Base-by-base conservation (phyloP, 2,329 filamentous ascomycete species). In the Neofusicoccum cordaticola region DNA sequence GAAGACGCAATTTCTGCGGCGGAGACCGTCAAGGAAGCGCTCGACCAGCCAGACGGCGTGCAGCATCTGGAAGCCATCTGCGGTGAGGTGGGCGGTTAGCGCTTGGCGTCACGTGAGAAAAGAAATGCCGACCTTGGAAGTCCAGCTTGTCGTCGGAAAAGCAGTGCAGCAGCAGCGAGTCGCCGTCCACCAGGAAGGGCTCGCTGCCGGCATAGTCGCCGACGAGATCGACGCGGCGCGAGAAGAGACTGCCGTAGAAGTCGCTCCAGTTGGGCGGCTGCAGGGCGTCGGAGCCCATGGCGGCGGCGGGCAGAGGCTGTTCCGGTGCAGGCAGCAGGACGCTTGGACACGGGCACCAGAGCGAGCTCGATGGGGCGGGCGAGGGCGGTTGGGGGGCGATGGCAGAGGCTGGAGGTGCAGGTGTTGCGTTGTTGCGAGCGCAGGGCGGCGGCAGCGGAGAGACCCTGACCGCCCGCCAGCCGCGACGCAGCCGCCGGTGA, bases 151-250 rank as follows among this genome's bases (percentile, higher is more conserved):
- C 78, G 68, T 89, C 82, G n/a, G 79, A 77, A 53, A 92, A 84
- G 69, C 85, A 88, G 65, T 90, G 78, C 6, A 86, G 78, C 11
- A 93, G 78, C n/a, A 93, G 75, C 0, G 89, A 89, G 70, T 93
- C 89, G 35, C 90, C 90, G 68, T 93, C 88, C 35, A 93, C 83
- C 22, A 89, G 79, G 72, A 92, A 93, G 11, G 89, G 81, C 71
- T 92, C 90, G 66, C 86, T 86, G 22, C 90, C 90, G 3, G 88
- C 89, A 75, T 90, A 93, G 72, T 93, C 90, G 45, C 90, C 89
- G 3, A 92, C 85, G 2, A 93, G 83, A 66, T 78, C 75, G 61
- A 78, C 73, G 41, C 75, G 73, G 45, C 75, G 74, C 66, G 73
- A 75, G 70, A 70, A 73, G 47, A 77, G 69, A 61, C 69, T 73